Conservation (phyloP, 345 rosid genomes). For the Lepidium aucheri region DNA sequence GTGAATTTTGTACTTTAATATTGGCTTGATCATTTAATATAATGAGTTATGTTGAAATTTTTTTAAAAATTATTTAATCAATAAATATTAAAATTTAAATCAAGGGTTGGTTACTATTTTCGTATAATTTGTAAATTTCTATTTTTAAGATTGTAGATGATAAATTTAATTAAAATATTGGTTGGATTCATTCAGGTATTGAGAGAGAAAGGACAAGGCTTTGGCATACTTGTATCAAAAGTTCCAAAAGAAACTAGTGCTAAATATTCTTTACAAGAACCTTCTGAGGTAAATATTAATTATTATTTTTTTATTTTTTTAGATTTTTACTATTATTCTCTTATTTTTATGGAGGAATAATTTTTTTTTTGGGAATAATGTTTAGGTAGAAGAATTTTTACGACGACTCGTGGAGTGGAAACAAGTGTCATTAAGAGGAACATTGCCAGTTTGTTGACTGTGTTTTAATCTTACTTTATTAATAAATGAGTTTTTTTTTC, state of each 20-base stretch:
- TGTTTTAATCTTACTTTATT: neutral
- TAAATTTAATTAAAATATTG: neutral
- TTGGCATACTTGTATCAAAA: slow-evolving; percentile 85
- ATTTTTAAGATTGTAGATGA: neutral
- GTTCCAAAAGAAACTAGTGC: slow-evolving; percentile 81
- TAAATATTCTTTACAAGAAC: slow-evolving; percentile 74
- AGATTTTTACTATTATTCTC: neutral
- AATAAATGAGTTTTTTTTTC: neutral
- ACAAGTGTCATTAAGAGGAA: slow-evolving; percentile 14
- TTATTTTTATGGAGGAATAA: neutral
- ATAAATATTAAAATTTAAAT: neutral
- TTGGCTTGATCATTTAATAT: too few relatives aligned
- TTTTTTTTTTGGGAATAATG: neutral
- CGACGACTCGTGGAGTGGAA: slow-evolving; percentile 67
- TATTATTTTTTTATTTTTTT: neutral
- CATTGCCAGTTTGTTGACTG: neutral
- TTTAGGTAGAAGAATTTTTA: slow-evolving; percentile 65
- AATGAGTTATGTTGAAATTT: too few relatives aligned
- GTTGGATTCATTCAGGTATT: slow-evolving; percentile 38
- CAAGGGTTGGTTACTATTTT: neutral
- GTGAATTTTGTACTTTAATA: too few relatives aligned
- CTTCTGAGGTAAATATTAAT: slow-evolving; percentile 48
- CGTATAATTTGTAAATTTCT: neutral
- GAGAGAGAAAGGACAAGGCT: slow-evolving; percentile 63
- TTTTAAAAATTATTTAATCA: too few relatives aligned